A percentile compares a stretch with the other conserved stretches of the same genome.
phyloP scores from a whole-genome alignment of 805 yeast species.

The Sugiyamaella mastotermitis region DNA sequence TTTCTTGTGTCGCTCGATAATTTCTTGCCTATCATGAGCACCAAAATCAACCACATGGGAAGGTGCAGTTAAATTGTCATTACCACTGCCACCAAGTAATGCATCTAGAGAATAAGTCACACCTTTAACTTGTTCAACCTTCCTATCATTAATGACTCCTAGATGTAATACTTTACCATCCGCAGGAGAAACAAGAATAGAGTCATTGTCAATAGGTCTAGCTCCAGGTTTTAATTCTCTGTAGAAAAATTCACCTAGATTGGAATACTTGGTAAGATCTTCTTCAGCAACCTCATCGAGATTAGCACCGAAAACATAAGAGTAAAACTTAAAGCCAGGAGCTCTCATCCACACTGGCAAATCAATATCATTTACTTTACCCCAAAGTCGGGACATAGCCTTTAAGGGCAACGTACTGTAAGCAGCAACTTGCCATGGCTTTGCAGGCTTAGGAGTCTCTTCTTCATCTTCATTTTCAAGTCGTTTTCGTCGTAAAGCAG shows the following conservation, averaged over 20 bases:
- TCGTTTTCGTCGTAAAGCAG: constrained; percentile 14
- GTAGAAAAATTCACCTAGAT: constrained; percentile 87
- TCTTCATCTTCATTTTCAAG: constrained; percentile 9
- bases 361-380: constrained; percentile 73
- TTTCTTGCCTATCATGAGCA: constrained; percentile 24
- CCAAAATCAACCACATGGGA: constrained; percentile 33
- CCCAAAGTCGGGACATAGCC: constrained; percentile 92
- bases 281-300: constrained; percentile 84
- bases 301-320: constrained; percentile 79
- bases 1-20: constrained; percentile 53
- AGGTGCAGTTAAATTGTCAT: constrained; percentile 15
- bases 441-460: constrained; percentile 41
- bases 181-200: constrained; percentile 78
- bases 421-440: constrained; percentile 84
- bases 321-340: constrained; percentile 74
- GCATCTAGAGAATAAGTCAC: constrained; percentile 88
- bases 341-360: constrained; percentile 85
- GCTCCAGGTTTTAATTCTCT: constrained; percentile 71
- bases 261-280: constrained; percentile 65
- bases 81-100: constrained; percentile 52
- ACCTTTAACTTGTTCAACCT: constrained; percentile 94
- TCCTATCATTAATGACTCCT: constrained; percentile 57
- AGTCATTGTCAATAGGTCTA: constrained; percentile 64
- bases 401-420: constrained; percentile 88
- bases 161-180: constrained; percentile 87